Percentiles rank a stretch among this genome's conserved stretches.
Evolutionary conservation across 2,329 filamentous ascomycete genomes (phyloP).

Genomic region (Xylariaceae sp.): DNA sequence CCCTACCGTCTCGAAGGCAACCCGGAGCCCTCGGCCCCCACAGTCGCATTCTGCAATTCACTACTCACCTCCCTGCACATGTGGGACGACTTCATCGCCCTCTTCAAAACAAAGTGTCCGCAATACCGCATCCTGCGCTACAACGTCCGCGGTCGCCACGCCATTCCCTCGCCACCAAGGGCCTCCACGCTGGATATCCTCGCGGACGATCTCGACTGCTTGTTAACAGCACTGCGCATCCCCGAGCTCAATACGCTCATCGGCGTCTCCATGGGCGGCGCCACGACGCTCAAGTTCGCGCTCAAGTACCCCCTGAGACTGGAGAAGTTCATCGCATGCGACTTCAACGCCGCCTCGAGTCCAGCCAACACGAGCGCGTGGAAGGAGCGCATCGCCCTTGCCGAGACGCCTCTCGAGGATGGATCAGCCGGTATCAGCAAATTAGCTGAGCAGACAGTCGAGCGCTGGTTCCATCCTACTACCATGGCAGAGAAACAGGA

Average conservation of each 20-base stretch:
- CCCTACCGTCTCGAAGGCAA: constrained; percentile 74
- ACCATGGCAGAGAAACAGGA: constrained; percentile 43
- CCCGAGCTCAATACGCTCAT: constrained; percentile 60
- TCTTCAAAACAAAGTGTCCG: constrained; percentile 55
- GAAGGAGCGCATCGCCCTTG: constrained; percentile 67
- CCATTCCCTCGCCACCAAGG: constrained; percentile 41
- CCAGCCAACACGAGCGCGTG: constrained; percentile 72
- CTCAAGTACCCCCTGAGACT: constrained; percentile 77
- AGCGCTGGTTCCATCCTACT: constrained; percentile 69
- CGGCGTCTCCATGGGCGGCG: constrained; percentile 77
- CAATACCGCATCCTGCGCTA: constrained; percentile 72
- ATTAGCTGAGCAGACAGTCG: constrained; percentile 65
- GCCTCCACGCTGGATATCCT: constrained; percentile 60
- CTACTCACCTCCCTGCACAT: constrained; percentile 73
- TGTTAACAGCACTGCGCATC: constrained; percentile 67
- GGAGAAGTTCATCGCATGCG: constrained; percentile 74
- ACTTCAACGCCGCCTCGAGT: constrained; percentile 72
- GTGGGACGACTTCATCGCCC: constrained; percentile 68
- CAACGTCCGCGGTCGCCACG: constrained; percentile 64
- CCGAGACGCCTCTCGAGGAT: constrained; percentile 47
- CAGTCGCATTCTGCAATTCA: constrained; percentile 73
- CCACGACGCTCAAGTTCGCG: constrained; percentile 68
- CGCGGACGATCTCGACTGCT: constrained; percentile 58
- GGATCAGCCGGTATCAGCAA: constrained; percentile 55
- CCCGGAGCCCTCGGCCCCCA: constrained; percentile 58